Evolutionary conservation across 345 rosid species (phyloP).

Genomic region (Excoecaria cochinchinensis): DNA sequence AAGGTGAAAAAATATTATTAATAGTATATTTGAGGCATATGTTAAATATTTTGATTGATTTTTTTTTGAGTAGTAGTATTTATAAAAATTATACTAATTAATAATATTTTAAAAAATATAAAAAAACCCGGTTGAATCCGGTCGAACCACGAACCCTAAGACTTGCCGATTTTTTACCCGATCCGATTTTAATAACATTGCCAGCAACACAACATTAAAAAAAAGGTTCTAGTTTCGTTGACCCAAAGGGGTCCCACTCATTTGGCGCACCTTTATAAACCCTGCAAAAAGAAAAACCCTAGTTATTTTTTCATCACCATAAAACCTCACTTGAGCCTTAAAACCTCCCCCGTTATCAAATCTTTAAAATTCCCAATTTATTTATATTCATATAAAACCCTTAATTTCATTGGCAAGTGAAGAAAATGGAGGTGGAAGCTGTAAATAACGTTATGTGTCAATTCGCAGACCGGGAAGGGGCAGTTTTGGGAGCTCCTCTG

Average conservation of each 20-base stretch:
- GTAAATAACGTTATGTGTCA: constrained; percentile 63
- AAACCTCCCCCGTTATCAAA: not conserved
- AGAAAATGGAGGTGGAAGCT: constrained; percentile 26
- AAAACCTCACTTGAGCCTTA: not conserved
- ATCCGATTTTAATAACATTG: too few relatives aligned
- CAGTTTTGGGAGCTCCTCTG: constrained; percentile 60
- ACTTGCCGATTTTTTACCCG: too few relatives aligned
- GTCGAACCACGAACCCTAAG: too few relatives aligned
- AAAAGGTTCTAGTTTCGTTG: not conserved
- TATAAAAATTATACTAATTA: too few relatives aligned
- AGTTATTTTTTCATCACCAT: not conserved
- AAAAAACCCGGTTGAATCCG: too few relatives aligned
- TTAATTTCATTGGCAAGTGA: not conserved
- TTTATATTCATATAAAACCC: not conserved
- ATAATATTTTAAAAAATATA: too few relatives aligned
- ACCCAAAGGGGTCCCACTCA: not conserved
- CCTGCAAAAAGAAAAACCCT: constrained; percentile 16
- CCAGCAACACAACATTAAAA: too few relatives aligned
- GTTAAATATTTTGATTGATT: too few relatives aligned
- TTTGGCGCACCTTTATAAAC: not conserved
- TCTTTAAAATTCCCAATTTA: not conserved
- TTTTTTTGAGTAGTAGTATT: too few relatives aligned
- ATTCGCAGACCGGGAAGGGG: constrained; percentile 80
- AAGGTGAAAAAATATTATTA: too few relatives aligned
- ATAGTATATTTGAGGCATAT: too few relatives aligned